A percentile compares a stretch with the other conserved stretches of the same genome.
phyloP scores from a whole-genome alignment of 257 asterid genomes.

The Solanum pinnatisectum region DNA sequence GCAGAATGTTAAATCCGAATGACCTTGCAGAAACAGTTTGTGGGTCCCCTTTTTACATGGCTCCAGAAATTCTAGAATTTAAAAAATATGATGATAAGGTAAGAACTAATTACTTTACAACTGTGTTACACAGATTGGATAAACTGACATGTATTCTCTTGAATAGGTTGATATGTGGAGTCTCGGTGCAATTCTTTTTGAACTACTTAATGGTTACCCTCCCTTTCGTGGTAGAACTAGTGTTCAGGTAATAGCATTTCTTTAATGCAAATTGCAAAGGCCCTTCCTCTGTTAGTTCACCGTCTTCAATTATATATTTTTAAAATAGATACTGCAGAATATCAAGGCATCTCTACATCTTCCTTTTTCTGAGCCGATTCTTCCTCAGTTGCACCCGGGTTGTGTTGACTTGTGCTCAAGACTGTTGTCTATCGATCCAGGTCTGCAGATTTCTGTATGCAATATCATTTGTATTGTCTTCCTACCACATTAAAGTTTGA shows the following conservation, averaged over 20 bases:
- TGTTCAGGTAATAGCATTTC: constrained; percentile 27
- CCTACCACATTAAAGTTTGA: background rate
- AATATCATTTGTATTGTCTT: background rate
- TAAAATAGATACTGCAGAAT: constrained; percentile 34
- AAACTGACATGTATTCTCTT: background rate
- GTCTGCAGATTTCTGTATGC: constrained; percentile 1
- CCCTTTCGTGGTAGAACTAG: constrained; percentile 42
- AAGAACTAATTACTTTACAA: background rate
- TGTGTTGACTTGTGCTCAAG: constrained; percentile 36
- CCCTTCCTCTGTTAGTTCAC: background rate
- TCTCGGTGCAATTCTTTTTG: constrained; percentile 44
- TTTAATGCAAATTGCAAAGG: background rate
- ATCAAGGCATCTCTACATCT: constrained; percentile 26
- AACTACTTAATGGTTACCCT: constrained; percentile 48
- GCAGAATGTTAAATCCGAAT: constrained; percentile 30
- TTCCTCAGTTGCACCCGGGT: constrained; percentile 27
- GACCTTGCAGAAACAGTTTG: constrained; percentile 35
- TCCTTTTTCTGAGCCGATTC: constrained; percentile 25
- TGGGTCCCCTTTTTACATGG: constrained; percentile 51
- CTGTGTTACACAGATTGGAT: background rate
- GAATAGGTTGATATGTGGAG: constrained; percentile 56
- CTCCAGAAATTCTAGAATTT: constrained; percentile 50
- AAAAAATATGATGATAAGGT: constrained; percentile 43
- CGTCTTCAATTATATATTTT: background rate
- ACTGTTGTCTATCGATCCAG: constrained; percentile 39